phyloP scores from a whole-genome alignment of 805 yeast genomes.

The Cyberlindnera subsufficiens region DNA sequence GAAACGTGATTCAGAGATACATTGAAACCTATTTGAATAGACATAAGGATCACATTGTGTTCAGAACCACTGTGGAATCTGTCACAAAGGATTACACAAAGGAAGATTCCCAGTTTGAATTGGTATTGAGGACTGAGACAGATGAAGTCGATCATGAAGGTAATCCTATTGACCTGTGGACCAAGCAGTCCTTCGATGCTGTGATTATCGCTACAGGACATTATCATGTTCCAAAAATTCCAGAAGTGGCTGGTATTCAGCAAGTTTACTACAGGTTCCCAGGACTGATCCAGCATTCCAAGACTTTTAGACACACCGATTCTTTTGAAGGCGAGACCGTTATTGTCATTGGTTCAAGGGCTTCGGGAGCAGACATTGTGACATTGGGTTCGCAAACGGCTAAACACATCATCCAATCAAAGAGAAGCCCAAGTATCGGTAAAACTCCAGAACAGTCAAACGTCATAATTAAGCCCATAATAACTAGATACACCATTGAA shows the following conservation, averaged over 20 bases:
- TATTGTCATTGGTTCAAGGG: slow-evolving; percentile 59
- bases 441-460: slow-evolving; percentile 4
- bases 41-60: slow-evolving; percentile 22
- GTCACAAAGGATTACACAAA: slow-evolving; percentile 20
- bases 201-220: slow-evolving; percentile 54
- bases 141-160: slow-evolving; percentile 14
- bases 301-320: slow-evolving; percentile 21
- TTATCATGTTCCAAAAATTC: slow-evolving; percentile 48
- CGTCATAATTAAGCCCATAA: slow-evolving; percentile 32
- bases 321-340: slow-evolving; percentile 28
- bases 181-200: slow-evolving; percentile 29
- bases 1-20: slow-evolving; percentile 52
- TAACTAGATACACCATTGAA: slow-evolving; percentile 27
- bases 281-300: slow-evolving; percentile 25
- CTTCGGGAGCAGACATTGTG: slow-evolving; percentile 60
- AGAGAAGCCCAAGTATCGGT: slow-evolving; percentile 26
- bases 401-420: slow-evolving; percentile 24
- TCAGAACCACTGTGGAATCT: slow-evolving; percentile 34
- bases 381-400: slow-evolving; percentile 9
- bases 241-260: slow-evolving; percentile 41
- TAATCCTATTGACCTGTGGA: slow-evolving; percentile 31
- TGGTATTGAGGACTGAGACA: slow-evolving; percentile 26
- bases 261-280: slow-evolving; percentile 19
- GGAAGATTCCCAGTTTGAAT: slow-evolving; percentile 19
- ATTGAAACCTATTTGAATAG: slow-evolving; percentile 39